These are phyloP conservation scores for Saitozyma podzolica DNA, from an alignment of 768 basidiomycete species.

Conservation along the genomic window DNA sequence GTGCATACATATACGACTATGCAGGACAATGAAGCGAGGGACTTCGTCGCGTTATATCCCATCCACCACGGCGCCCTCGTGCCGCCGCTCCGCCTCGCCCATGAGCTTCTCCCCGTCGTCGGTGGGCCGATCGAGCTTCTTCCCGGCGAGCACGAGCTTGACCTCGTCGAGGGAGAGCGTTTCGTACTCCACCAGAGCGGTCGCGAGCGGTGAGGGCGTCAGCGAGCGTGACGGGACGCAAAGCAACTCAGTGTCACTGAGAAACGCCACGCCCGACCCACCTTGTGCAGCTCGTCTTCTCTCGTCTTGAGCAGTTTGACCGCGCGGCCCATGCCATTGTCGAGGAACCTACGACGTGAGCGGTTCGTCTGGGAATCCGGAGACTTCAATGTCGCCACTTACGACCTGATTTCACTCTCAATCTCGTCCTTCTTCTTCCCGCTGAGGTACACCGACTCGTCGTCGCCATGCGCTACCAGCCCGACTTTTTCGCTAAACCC, in stretches of 20 bases:
- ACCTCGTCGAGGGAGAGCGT: slow-evolving; percentile 87
- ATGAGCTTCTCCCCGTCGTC: slow-evolving; percentile 30
- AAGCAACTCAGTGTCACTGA: background rate
- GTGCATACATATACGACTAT: too few relatives aligned
- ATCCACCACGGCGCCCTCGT: slow-evolving; percentile 33
- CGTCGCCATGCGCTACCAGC: slow-evolving; percentile 79
- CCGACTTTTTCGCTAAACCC: slow-evolving; percentile 55
- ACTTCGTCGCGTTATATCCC: slow-evolving; percentile 23
- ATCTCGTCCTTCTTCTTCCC: slow-evolving; percentile 77
- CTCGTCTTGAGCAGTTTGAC: slow-evolving; percentile 64
- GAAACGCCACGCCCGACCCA: slow-evolving; percentile 10
- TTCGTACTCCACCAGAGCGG: slow-evolving; percentile 91
- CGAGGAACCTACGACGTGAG: slow-evolving; percentile 60
- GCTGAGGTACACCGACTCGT: slow-evolving; percentile 69
- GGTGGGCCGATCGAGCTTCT: slow-evolving; percentile 54
- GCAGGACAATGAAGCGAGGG: too few relatives aligned
- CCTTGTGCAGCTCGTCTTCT: slow-evolving; percentile 71
- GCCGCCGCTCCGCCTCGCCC: slow-evolving; percentile 27
- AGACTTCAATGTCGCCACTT: slow-evolving; percentile 50
- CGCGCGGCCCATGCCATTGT: slow-evolving; percentile 69
- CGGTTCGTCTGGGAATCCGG: background rate
- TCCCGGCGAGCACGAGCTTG: slow-evolving; percentile 76
- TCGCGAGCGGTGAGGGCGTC: slow-evolving; percentile 70
- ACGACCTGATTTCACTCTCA: slow-evolving; percentile 82
- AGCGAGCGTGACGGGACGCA: background rate